Evolutionary conservation across 768 basidiomycete species (phyloP).

Genomic region (Pleurotus salmoneostramineus): DNA sequence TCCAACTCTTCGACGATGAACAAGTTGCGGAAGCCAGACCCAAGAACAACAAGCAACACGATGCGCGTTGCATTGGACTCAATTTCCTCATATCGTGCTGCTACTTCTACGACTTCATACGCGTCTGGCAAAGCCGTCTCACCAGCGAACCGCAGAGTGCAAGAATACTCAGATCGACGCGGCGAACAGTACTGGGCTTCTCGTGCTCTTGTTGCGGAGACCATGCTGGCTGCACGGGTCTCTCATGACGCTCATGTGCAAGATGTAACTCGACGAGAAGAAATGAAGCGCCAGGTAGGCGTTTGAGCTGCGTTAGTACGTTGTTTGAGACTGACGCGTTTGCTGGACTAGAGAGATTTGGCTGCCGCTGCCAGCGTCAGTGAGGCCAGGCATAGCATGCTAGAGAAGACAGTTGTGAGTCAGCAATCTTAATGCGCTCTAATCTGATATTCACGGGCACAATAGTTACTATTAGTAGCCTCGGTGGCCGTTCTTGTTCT

Average conservation of each 20-base stretch:
- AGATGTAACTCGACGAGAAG: constrained; percentile 34
- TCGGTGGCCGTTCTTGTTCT: constrained; percentile 27
- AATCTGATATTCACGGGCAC: not conserved
- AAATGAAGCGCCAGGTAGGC: constrained; percentile 45
- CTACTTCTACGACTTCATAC: not conserved
- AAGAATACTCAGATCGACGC: constrained; percentile 10
- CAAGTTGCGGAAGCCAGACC: not conserved
- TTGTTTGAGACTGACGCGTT: not conserved
- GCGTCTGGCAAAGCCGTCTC: not conserved
- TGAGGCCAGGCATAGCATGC: constrained; percentile 40
- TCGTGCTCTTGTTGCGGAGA: constrained; percentile 63
- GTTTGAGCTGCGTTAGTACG: not conserved
- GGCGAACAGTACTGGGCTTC: constrained; percentile 65
- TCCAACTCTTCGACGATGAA: too few species aligned
- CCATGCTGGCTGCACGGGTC: constrained; percentile 45
- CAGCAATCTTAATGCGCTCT: not conserved
- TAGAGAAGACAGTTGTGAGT: constrained; percentile 53
- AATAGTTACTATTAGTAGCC: constrained; percentile 10
- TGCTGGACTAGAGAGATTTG: constrained; percentile 36
- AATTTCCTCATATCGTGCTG: not conserved
- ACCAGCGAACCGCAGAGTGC: not conserved
- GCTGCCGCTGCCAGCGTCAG: constrained; percentile 32
- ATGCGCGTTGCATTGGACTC: not conserved
- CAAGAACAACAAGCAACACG: not conserved
- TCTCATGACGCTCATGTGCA: constrained; percentile 48